phyloP scores from a whole-genome alignment of 2,329 filamentous ascomycete genomes.

The Knufia fluminis region DNA sequence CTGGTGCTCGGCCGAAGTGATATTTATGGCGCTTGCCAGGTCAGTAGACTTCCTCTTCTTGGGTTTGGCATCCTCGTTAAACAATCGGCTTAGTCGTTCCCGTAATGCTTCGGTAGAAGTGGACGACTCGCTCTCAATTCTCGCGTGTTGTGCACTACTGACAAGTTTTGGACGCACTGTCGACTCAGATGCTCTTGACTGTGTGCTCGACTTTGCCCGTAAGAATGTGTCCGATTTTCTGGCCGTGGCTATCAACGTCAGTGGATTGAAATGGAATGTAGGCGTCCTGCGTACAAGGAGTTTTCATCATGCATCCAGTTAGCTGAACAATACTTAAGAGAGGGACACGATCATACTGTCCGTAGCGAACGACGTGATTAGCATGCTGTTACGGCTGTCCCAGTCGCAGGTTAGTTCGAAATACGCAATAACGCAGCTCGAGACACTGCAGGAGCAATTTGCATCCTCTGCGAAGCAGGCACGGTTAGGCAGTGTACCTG shows the following conservation, averaged over 20 bases:
- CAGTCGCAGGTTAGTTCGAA: background rate
- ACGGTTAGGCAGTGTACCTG: too few species aligned
- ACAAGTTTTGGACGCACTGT: background rate
- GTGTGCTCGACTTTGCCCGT: background rate
- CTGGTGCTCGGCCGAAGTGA: background rate
- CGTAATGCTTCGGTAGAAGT: background rate
- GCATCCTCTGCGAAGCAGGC: too few species aligned
- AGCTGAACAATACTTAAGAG: background rate
- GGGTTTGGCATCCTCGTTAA: conserved; percentile 1
- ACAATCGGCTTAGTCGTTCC: conserved; percentile 1
- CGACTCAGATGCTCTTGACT: background rate
- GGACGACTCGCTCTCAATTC: background rate
- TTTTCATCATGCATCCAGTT: background rate
- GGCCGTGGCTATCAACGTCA: background rate
- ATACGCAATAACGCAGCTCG: background rate
- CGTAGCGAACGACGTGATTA: background rate
- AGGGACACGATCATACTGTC: background rate
- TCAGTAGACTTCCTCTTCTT: background rate
- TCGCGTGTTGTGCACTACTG: background rate
- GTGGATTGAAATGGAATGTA: background rate
- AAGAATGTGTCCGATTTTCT: conserved; percentile 1
- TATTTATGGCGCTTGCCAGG: background rate
- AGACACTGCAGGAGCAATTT: background rate
- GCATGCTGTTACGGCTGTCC: background rate
- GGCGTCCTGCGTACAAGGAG: background rate